Evolutionary conservation across 1,139 yeast genomes (phyloP).

Genomic region (Pichia inconspicua): DNA sequence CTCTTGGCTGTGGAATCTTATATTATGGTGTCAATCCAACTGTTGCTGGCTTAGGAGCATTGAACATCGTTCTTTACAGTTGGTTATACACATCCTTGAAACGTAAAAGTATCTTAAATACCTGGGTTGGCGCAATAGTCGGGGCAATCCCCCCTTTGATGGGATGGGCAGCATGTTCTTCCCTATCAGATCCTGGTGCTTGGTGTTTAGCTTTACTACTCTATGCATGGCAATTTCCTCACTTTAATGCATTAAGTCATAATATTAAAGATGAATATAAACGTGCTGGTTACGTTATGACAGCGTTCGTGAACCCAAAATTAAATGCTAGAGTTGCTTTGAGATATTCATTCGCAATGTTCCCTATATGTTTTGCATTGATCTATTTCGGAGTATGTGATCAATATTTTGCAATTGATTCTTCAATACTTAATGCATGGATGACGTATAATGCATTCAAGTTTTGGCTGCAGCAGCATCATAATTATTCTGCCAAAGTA

Average conservation of each 20-base stretch:
- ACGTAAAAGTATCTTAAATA: slow-evolving; percentile 73
- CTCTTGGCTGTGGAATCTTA: slow-evolving; percentile 60
- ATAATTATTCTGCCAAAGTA: slow-evolving; percentile 38
- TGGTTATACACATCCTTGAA: slow-evolving; percentile 90
- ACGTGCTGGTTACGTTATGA: slow-evolving; percentile 92
- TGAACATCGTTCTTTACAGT: slow-evolving; percentile 74
- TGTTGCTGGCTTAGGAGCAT: slow-evolving; percentile 70
- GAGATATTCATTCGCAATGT: slow-evolving; percentile 81
- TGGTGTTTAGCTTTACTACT: slow-evolving; percentile 89
- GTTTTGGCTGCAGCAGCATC: slow-evolving; percentile 74
- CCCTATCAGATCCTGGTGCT: slow-evolving; percentile 79
- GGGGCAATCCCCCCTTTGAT: slow-evolving; percentile 98
- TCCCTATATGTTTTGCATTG: slow-evolving; percentile 83
- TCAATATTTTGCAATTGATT: slow-evolving; percentile 69
- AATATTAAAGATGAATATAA: slow-evolving; percentile 82
- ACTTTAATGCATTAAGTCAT: slow-evolving; percentile 87
- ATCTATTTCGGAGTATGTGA: slow-evolving; percentile 79
- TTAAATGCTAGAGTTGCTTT: slow-evolving; percentile 90
- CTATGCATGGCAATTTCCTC: slow-evolving; percentile 99
- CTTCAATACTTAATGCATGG: slow-evolving; percentile 80
- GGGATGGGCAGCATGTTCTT: slow-evolving; percentile 98
- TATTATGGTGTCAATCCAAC: slow-evolving; percentile 78
- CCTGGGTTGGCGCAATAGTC: slow-evolving; percentile 98
- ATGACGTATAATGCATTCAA: slow-evolving; percentile 68
- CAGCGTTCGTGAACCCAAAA: slow-evolving; percentile 88